phyloP scores from a whole-genome alignment of 352 stramenopile genomes.

The Phytophthora palmivora region DNA sequence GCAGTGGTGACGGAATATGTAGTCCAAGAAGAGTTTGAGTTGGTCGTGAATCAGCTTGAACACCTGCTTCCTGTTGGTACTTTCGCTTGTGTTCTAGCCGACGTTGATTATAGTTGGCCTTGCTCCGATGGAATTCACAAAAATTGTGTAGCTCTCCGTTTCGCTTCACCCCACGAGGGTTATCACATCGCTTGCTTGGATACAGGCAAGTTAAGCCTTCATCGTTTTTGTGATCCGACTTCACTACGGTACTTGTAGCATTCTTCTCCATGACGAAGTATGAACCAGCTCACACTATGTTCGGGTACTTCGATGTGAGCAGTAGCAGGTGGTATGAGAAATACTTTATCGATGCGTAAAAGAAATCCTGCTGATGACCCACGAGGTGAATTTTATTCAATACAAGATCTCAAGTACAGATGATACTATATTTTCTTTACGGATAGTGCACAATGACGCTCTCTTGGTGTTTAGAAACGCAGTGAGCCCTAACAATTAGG shows the following conservation, averaged over 20 bases:
- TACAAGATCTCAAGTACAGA: background rate
- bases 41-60: background rate
- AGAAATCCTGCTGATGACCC: background rate
- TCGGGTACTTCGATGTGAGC: background rate
- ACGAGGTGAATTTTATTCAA: background rate
- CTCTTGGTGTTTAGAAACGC: slow-evolving; percentile 5
- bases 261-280: background rate
- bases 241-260: background rate
- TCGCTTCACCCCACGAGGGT: slow-evolving; percentile 3
- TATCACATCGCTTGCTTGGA: slow-evolving; percentile 11
- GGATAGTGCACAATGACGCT: slow-evolving; percentile 3
- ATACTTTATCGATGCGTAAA: background rate
- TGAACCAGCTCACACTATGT: background rate
- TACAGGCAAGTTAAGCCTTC: slow-evolving; percentile 11
- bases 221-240: background rate
- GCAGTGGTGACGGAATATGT: background rate
- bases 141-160: slow-evolving; percentile 37
- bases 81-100: slow-evolving; percentile 32
- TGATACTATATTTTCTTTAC: slow-evolving; percentile 5
- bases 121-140: slow-evolving; percentile 30
- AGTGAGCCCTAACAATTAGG: background rate
- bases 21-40: background rate
- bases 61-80: slow-evolving; percentile 13
- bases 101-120: slow-evolving; percentile 38
- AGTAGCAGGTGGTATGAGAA: background rate